Conservation (phyloP, 2,329 filamentous ascomycete species). For the Xylaria sp. region DNA sequence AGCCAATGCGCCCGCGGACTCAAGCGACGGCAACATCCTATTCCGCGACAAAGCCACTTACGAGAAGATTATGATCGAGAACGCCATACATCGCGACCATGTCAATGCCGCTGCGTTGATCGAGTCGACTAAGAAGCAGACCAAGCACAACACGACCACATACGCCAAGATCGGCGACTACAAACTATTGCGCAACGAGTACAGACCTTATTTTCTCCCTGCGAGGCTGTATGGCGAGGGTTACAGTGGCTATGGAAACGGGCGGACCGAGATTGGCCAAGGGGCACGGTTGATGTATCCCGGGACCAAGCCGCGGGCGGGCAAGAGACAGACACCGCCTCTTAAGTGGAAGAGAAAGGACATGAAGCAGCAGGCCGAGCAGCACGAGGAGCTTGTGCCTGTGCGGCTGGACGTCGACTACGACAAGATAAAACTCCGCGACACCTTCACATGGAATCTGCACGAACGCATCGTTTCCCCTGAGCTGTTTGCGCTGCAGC, state of each 20-base stretch:
- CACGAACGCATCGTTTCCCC: slow-evolving; percentile 79
- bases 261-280: slow-evolving; percentile 65
- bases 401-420: slow-evolving; percentile 89
- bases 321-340: slow-evolving; percentile 67
- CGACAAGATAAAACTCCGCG: slow-evolving; percentile 90
- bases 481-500: slow-evolving; percentile 78
- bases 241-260: slow-evolving; percentile 86
- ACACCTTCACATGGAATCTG: slow-evolving; percentile 98
- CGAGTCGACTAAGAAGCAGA: slow-evolving; percentile 47
- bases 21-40: slow-evolving; percentile 27
- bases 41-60: slow-evolving; percentile 54
- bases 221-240: slow-evolving; percentile 63
- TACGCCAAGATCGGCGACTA: slow-evolving; percentile 67
- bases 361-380: slow-evolving; percentile 77
- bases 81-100: slow-evolving; percentile 49
- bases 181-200: slow-evolving; percentile 51
- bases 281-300: slow-evolving; percentile 75
- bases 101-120: slow-evolving; percentile 49
- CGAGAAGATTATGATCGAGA: slow-evolving; percentile 49
- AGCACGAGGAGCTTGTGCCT: slow-evolving; percentile 85
- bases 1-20: slow-evolving; percentile 30
- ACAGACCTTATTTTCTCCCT: slow-evolving; percentile 51
- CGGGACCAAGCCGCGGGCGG: slow-evolving; percentile 66
- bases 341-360: slow-evolving; percentile 75
- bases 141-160: slow-evolving; percentile 56